Conservation (phyloP, 1,284 basidiomycete species). For the Coniferiporia sulphurascens region DNA sequence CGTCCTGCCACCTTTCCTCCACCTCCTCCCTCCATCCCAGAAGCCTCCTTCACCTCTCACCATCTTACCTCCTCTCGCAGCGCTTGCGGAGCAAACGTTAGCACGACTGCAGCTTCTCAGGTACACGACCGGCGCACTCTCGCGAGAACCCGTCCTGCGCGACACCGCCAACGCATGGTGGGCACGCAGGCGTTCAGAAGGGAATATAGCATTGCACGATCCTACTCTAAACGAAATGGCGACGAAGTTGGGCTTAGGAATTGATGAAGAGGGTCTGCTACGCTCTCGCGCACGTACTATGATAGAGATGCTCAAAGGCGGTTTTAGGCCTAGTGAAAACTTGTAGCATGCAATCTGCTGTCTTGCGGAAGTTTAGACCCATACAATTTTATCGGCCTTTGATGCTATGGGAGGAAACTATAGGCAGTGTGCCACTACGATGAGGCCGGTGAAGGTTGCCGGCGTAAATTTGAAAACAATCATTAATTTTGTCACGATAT, state of each 20-base stretch:
- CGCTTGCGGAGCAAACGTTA: conserved; percentile 36
- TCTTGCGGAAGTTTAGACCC: not conserved
- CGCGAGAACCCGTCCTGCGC: conserved; percentile 48
- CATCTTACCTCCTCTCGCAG: conserved; percentile 27
- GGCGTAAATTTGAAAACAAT: too few species aligned
- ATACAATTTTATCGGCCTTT: not conserved
- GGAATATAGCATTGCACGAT: conserved; percentile 42
- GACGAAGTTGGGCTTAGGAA: conserved; percentile 42
- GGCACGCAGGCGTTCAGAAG: conserved; percentile 47
- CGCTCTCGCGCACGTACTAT: not conserved
- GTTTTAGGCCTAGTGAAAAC: not conserved
- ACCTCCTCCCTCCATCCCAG: conserved; percentile 34
- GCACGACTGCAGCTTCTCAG: conserved; percentile 47
- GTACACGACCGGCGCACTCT: conserved; percentile 47
- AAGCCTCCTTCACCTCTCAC: conserved; percentile 27
- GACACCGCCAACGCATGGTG: conserved; percentile 48
- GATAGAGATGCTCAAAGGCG: not conserved
- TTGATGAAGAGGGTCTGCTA: conserved; percentile 27
- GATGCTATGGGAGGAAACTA: too few species aligned
- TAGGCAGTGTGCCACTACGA: too few species aligned
- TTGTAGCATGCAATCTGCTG: not conserved
- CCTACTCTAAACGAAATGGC: conserved; percentile 46
- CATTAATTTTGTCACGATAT: too few species aligned
- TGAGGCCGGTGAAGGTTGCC: too few species aligned
- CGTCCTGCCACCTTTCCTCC: conserved; percentile 47